Evolutionary conservation across 495 filamentous ascomycete species (phyloP).

Genomic region (Penicillium dipodomyicola): DNA sequence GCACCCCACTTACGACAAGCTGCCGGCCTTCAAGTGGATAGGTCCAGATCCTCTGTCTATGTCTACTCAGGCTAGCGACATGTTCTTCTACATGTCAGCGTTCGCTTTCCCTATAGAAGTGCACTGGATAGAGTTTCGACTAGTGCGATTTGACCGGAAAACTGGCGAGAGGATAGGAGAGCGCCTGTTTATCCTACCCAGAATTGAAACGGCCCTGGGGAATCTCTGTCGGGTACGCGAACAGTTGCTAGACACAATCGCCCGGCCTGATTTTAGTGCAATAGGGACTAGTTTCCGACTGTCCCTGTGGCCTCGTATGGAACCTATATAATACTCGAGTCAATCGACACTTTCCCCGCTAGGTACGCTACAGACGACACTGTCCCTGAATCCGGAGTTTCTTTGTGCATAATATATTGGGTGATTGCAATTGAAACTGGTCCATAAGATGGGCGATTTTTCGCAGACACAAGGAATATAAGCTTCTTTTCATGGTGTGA

Average conservation of each 20-base stretch:
- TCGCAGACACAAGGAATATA: too few relatives aligned
- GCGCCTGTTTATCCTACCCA: too few relatives aligned
- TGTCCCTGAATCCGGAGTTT: neutral
- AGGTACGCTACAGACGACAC: neutral
- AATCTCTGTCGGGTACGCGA: neutral
- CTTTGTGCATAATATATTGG: slow-evolving; percentile 1
- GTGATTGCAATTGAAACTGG: neutral
- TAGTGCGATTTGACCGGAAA: neutral
- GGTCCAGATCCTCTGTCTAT: slow-evolving; percentile 5
- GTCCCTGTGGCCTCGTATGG: neutral
- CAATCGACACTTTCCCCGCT: neutral
- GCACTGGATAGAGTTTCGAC: neutral
- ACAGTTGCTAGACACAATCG: slow-evolving; percentile 1
- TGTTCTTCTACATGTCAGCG: neutral
- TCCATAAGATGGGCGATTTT: too few relatives aligned
- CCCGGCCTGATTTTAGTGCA: neutral
- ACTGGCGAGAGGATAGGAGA: neutral
- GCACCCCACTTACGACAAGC: neutral
- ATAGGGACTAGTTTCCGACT: slow-evolving; percentile 1
- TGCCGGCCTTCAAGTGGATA: neutral
- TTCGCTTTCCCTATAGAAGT: neutral
- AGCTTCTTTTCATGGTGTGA: too few relatives aligned
- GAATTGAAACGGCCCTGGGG: too few relatives aligned
- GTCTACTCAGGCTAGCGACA: slow-evolving; percentile 5
- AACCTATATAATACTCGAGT: neutral